Evolutionary conservation across 2,329 filamentous ascomycete genomes (phyloP).

Genomic region (Neofusicoccum kwambonambiense): DNA sequence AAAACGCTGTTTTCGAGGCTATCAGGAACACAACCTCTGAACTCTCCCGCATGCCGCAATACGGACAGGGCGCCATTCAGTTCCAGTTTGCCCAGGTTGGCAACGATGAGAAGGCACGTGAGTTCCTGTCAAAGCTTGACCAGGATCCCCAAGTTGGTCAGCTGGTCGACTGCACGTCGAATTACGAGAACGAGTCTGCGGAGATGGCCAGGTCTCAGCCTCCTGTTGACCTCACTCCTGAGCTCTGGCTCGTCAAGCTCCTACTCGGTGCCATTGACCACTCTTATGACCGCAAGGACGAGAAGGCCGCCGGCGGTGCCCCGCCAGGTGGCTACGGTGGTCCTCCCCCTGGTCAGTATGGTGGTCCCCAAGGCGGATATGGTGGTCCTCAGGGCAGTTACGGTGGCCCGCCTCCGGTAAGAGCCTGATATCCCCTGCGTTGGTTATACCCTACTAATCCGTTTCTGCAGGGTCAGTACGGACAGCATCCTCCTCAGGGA

Average conservation of each 20-base stretch:
- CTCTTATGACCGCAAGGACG: constrained; percentile 65
- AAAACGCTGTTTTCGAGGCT: constrained; percentile 56
- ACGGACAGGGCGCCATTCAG: constrained; percentile 58
- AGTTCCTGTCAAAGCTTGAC: constrained; percentile 65
- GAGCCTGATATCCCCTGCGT: not conserved
- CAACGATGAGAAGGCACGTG: constrained; percentile 62
- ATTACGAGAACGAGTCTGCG: constrained; percentile 66
- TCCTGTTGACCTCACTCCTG: constrained; percentile 62
- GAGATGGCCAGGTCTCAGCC: constrained; percentile 63
- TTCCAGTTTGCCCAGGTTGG: constrained; percentile 71
- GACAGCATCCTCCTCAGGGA: constrained; percentile 25
- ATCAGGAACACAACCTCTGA: constrained; percentile 56
- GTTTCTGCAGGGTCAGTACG: constrained; percentile 23
- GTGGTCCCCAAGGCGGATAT: constrained; percentile 22
- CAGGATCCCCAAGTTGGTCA: constrained; percentile 60
- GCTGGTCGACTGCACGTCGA: constrained; percentile 67
- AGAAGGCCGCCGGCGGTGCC: constrained; percentile 49
- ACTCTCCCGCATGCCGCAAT: constrained; percentile 45
- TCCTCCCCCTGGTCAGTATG: constrained; percentile 33
- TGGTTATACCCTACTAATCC: constrained; percentile 13
- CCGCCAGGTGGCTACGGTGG: constrained; percentile 21
- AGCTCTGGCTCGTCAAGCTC: constrained; percentile 67
- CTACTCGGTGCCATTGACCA: constrained; percentile 66
- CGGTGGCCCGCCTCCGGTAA: constrained; percentile 20
- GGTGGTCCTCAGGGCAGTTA: constrained; percentile 20